These are phyloP conservation scores for Amaranthus palmeri DNA, from an alignment of 148 eudicot species.

Conservation along the genomic window DNA sequence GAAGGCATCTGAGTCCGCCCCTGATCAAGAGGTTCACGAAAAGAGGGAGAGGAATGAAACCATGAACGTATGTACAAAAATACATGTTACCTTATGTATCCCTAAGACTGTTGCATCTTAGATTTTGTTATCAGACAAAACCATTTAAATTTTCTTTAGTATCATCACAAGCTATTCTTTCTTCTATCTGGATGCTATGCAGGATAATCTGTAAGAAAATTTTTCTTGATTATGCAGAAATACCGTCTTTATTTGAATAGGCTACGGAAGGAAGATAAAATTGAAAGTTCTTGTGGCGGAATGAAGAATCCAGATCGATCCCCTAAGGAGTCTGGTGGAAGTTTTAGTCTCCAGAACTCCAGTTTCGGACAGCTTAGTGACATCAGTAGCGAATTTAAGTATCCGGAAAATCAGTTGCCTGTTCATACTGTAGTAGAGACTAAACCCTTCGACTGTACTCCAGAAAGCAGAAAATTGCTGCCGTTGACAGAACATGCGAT, in stretches of 20 bases:
- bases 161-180: too few relatives aligned
- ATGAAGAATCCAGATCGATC: constrained; percentile 43
- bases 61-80: too few relatives aligned
- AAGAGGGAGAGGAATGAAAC: too few relatives aligned
- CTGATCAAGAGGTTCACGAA: too few relatives aligned
- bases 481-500: constrained; percentile 40
- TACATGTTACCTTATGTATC: too few relatives aligned
- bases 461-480: constrained; percentile 30
- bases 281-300: constrained; percentile 43
- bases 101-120: too few relatives aligned
- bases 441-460: constrained; percentile 28
- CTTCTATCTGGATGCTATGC: too few relatives aligned
- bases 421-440: constrained; percentile 31
- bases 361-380: constrained; percentile 34
- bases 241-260: constrained; percentile 85
- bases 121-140: too few relatives aligned
- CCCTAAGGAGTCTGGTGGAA: constrained; percentile 40
- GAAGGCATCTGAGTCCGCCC: too few relatives aligned
- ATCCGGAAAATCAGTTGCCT: constrained; percentile 29
- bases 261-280: constrained; percentile 56
- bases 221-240: constrained; percentile 59
- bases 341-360: constrained; percentile 42
- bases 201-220: too few relatives aligned
- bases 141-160: too few relatives aligned
- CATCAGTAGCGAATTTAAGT: constrained; percentile 24